phyloP scores from a whole-genome alignment of 768 basidiomycete species.

The Mycena kentingensis region DNA sequence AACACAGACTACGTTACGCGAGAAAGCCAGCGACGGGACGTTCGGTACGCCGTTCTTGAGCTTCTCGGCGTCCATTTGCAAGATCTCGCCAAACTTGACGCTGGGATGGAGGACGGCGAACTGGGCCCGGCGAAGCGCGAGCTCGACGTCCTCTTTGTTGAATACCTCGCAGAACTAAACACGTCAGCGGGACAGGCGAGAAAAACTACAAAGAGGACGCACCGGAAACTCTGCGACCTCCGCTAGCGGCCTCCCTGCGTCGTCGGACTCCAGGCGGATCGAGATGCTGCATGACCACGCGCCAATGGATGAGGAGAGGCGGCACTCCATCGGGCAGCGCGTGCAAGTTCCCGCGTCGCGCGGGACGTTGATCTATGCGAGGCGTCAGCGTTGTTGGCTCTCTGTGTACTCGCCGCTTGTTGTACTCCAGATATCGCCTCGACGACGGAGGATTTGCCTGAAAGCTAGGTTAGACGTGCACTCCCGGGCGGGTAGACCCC shows the following conservation, averaged over 20 bases:
- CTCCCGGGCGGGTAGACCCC: neutral
- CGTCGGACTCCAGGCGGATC: conserved; percentile 44
- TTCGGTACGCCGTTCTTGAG: conserved; percentile 17
- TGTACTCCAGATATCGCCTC: conserved; percentile 52
- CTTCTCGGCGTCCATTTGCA: conserved; percentile 16
- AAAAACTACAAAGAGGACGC: neutral
- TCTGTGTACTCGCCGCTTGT: conserved; percentile 5
- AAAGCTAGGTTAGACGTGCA: neutral
- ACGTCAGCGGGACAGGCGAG: neutral
- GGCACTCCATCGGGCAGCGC: conserved; percentile 37
- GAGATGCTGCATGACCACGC: conserved; percentile 42
- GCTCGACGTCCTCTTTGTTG: conserved; percentile 43
- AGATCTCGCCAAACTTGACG: conserved; percentile 21
- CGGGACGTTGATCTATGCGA: conserved; percentile 47
- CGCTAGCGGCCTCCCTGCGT: conserved; percentile 28
- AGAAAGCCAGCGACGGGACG: conserved; percentile 31
- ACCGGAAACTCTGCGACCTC: conserved; percentile 21
- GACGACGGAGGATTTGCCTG: conserved; percentile 47
- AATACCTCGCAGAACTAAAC: conserved; percentile 30
- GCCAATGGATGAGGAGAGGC: conserved; percentile 26
- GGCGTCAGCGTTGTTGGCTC: neutral
- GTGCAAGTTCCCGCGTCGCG: conserved; percentile 52
- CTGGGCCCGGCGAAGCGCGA: conserved; percentile 49
- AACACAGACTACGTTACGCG: conserved; percentile 44
- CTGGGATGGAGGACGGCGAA: conserved; percentile 43